phyloP scores from a whole-genome alignment of 2,329 filamentous ascomycete species.

The Phaeophleospora eucalypticola region DNA sequence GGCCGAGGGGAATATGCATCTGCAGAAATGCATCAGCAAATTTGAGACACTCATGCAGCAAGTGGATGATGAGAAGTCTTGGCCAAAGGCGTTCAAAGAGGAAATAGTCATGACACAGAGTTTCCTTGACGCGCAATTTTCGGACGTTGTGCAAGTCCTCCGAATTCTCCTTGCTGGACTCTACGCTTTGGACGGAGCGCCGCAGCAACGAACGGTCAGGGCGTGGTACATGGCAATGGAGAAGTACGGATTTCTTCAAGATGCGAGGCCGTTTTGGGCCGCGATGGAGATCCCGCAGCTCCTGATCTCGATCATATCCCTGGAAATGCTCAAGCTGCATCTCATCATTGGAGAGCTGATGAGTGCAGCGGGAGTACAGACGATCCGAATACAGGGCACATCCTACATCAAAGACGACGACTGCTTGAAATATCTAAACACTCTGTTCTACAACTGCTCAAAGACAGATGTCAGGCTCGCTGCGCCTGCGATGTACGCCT shows the following conservation, averaged over 20 bases:
- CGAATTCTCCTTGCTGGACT: slow-evolving; percentile 54
- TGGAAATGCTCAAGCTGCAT: slow-evolving; percentile 68
- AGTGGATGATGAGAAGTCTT: slow-evolving; percentile 32
- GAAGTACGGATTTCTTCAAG: slow-evolving; percentile 65
- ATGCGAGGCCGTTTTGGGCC: slow-evolving; percentile 35
- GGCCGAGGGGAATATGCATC: slow-evolving; percentile 14
- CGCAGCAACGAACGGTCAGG: slow-evolving; percentile 49
- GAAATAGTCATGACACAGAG: slow-evolving; percentile 37
- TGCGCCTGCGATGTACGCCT: slow-evolving; percentile 72
- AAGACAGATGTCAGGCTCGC: slow-evolving; percentile 57
- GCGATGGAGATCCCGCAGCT: slow-evolving; percentile 55
- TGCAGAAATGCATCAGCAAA: slow-evolving; percentile 19
- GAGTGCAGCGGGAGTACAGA: slow-evolving; percentile 15
- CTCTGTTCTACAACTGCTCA: slow-evolving; percentile 61
- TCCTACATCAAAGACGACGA: slow-evolving; percentile 65
- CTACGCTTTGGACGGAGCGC: slow-evolving; percentile 19
- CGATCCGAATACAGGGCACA: slow-evolving; percentile 6
- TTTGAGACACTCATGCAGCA: slow-evolving; percentile 16
- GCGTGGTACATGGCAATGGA: slow-evolving; percentile 74
- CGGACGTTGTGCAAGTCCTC: slow-evolving; percentile 63
- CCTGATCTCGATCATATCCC: slow-evolving; percentile 64
- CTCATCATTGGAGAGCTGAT: slow-evolving; percentile 53
- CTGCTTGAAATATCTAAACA: slow-evolving; percentile 68
- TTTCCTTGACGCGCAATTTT: slow-evolving; percentile 61
- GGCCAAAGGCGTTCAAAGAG: slow-evolving; percentile 21